Percentiles rank a stretch among this genome's conserved stretches.
These are phyloP conservation scores for Wallacemonas rigidus DNA, from an alignment of 208 protist species.

Conservation along the genomic window DNA sequence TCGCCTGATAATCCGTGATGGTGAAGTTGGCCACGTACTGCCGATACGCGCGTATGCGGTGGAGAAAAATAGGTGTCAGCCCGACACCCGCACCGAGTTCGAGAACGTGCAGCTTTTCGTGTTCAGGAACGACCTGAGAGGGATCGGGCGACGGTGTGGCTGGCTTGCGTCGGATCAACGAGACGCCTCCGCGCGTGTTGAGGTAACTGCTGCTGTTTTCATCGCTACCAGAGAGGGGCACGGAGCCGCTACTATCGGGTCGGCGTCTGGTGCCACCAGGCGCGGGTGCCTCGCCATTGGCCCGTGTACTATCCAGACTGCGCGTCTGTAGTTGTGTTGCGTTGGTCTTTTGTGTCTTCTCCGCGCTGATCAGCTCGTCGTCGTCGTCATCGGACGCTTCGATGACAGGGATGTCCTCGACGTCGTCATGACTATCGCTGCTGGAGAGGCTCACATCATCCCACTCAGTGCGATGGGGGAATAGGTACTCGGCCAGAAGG, in stretches of 20 bases:
- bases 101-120: slow-evolving; percentile 55
- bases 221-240: neutral
- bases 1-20: slow-evolving; percentile 73
- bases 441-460: neutral
- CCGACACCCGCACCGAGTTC: slow-evolving; percentile 81
- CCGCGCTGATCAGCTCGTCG: neutral
- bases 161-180: neutral
- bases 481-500: slow-evolving; percentile 35
- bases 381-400: neutral
- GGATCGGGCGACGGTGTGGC: neutral
- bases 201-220: neutral
- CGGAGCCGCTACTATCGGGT: too few species aligned
- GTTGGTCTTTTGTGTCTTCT: neutral
- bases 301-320: too few species aligned
- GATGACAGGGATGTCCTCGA: neutral
- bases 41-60: slow-evolving; percentile 40
- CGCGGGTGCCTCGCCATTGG: too few species aligned
- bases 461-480: slow-evolving; percentile 20
- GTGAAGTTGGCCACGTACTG: slow-evolving; percentile 42
- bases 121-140: slow-evolving; percentile 9
- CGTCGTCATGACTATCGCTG: neutral
- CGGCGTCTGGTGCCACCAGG: too few species aligned
- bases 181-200: neutral
- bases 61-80: slow-evolving; percentile 59
- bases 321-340: neutral